These are phyloP conservation scores for Yamadazyma conglobata DNA, from an alignment of 1,139 yeast species.

Conservation along the genomic window DNA sequence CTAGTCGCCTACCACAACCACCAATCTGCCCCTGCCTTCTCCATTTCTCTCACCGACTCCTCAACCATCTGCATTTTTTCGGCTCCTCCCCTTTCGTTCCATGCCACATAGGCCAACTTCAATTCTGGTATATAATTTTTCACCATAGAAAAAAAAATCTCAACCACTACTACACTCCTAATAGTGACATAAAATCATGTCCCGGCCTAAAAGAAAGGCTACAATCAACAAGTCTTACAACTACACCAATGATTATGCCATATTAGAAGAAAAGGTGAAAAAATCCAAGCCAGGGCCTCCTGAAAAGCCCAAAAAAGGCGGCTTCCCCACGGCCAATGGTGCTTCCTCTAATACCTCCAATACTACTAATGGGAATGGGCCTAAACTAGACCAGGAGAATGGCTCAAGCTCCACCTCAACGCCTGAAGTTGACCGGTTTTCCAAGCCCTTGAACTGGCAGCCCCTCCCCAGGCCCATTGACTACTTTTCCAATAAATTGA, in stretches of 20 bases:
- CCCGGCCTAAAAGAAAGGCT: slow-evolving; percentile 45
- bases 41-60: too few species aligned
- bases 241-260: slow-evolving; percentile 35
- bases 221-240: slow-evolving; percentile 42
- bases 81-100: too few species aligned
- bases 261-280: slow-evolving; percentile 22
- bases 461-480: slow-evolving; percentile 28
- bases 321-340: not conserved
- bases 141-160: too few species aligned
- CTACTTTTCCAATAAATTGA: slow-evolving; percentile 35
- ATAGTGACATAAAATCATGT: slow-evolving; percentile 8
- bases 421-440: slow-evolving; percentile 8
- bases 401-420: not conserved
- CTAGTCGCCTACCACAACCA: too few species aligned
- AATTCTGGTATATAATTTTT: too few species aligned
- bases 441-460: slow-evolving; percentile 41
- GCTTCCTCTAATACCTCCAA: not conserved
- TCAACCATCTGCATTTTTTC: too few species aligned
- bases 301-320: slow-evolving; percentile 1
- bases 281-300: slow-evolving; percentile 2
- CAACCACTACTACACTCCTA: too few species aligned
- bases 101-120: too few species aligned
- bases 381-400: too few species aligned
- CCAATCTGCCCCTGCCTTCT: too few species aligned
- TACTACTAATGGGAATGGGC: not conserved